phyloP scores from a whole-genome alignment of 139 green algal genomes.

The Chlamydomonas eustigma region DNA sequence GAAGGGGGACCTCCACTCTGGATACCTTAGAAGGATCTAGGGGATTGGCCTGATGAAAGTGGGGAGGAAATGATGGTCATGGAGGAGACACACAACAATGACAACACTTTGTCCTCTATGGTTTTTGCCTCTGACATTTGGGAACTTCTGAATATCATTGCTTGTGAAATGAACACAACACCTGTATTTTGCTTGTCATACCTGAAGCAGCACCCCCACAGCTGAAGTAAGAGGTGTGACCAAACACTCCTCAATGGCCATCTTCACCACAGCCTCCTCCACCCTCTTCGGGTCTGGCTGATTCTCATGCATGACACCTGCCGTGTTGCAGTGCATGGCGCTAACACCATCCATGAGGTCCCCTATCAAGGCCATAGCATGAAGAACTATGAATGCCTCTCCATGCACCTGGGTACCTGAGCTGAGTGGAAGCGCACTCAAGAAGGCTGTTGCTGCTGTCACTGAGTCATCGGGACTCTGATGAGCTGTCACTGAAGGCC shows the following conservation, averaged over 20 bases:
- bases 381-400: conserved; percentile 26
- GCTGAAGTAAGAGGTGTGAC: conserved; percentile 31
- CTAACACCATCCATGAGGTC: conserved; percentile 19
- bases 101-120: too few species aligned
- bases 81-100: too few species aligned
- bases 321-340: conserved; percentile 20
- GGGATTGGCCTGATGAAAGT: not conserved
- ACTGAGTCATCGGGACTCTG: too few species aligned
- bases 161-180: too few species aligned
- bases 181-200: too few species aligned
- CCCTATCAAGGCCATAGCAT: conserved; percentile 32
- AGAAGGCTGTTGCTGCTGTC: too few species aligned
- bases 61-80: too few species aligned
- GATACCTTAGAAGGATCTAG: not conserved
- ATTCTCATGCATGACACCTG: not conserved
- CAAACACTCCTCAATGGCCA: conserved; percentile 23
- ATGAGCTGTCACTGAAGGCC: not conserved
- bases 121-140: too few species aligned
- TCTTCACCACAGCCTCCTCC: conserved; percentile 14
- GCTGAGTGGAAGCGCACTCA: conserved; percentile 2
- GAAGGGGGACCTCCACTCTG: conserved; percentile 3
- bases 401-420: not conserved
- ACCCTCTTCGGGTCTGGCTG: conserved; percentile 8
- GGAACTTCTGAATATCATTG: too few species aligned
- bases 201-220: conserved; percentile 34